Evolutionary conservation across 441 rosid genomes (phyloP).

Genomic region (Gossypium trilobum): DNA sequence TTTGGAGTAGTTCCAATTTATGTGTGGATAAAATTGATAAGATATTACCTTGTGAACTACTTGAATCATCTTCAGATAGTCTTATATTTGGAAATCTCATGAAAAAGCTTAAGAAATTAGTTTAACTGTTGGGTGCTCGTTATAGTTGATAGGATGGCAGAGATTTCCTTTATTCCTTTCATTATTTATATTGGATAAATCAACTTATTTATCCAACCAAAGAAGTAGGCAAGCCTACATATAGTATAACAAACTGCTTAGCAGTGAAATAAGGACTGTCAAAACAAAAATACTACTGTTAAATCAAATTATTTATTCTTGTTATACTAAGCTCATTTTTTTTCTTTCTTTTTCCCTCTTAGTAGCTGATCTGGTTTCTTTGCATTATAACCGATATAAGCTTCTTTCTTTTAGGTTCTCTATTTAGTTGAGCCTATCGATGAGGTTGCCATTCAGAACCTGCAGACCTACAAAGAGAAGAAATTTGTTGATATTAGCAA

Average conservation of each 20-base stretch:
- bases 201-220: background rate
- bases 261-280: background rate
- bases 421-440: slow-evolving; percentile 90
- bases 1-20: background rate
- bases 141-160: background rate
- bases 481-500: slow-evolving; percentile 96
- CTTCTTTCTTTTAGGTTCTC: slow-evolving; percentile 48
- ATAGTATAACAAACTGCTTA: background rate
- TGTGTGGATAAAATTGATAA: background rate
- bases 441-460: slow-evolving; percentile 90
- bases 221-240: background rate
- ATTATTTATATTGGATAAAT: background rate
- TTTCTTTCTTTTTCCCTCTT: background rate
- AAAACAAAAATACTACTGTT: background rate
- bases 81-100: background rate
- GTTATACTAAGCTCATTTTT: background rate
- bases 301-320: background rate
- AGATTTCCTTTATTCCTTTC: background rate
- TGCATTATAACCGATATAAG: slow-evolving; percentile 12
- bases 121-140: background rate
- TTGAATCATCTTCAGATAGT: background rate
- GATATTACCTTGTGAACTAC: background rate
- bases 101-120: background rate
- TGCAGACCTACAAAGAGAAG: slow-evolving; percentile 93
- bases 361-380: background rate